Percentiles rank a stretch among this genome's conserved stretches.
These are phyloP conservation scores for Scheffersomyces coipomensis DNA, from an alignment of 805 yeast genomes.

Conservation along the genomic window DNA sequence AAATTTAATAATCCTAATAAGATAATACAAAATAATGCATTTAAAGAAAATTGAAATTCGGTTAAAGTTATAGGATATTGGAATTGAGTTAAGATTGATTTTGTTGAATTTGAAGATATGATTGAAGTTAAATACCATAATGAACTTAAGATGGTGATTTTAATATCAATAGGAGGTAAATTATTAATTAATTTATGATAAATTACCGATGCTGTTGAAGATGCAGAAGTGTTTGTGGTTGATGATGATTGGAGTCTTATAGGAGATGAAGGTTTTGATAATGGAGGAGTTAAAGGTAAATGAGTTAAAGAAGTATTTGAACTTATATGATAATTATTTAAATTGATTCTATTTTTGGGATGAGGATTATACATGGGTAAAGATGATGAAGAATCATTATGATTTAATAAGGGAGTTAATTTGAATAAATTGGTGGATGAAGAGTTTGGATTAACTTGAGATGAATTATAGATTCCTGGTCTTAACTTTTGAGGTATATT, in stretches of 20 bases:
- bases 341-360: slow-evolving; percentile 2
- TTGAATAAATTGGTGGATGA: slow-evolving; percentile 33
- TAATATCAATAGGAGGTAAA: slow-evolving; percentile 24
- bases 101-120: slow-evolving; percentile 77
- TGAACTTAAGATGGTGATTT: slow-evolving; percentile 48
- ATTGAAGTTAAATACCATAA: slow-evolving; percentile 83
- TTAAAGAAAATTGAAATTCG: slow-evolving; percentile 79
- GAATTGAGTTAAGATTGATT: slow-evolving; percentile 67
- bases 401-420: slow-evolving; percentile 6
- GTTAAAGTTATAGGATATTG: slow-evolving; percentile 86
- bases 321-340: slow-evolving; percentile 8
- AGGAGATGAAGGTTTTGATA: slow-evolving; percentile 7
- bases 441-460: slow-evolving; percentile 31
- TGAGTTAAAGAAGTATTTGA: slow-evolving; percentile 2
- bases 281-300: slow-evolving; percentile 4
- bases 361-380: slow-evolving; percentile 1
- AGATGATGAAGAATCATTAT: neutral
- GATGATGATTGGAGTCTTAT: neutral
- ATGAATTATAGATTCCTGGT: slow-evolving; percentile 5
- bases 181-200: slow-evolving; percentile 4
- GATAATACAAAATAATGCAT: slow-evolving; percentile 56
- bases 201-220: neutral
- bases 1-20: slow-evolving; percentile 17
- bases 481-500: neutral
- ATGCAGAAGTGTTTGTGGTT: neutral